A percentile compares a stretch with the other conserved stretches of the same genome.
Conservation (phyloP, 2,329 filamentous ascomycete genomes). For the Aspergillus sp. region DNA sequence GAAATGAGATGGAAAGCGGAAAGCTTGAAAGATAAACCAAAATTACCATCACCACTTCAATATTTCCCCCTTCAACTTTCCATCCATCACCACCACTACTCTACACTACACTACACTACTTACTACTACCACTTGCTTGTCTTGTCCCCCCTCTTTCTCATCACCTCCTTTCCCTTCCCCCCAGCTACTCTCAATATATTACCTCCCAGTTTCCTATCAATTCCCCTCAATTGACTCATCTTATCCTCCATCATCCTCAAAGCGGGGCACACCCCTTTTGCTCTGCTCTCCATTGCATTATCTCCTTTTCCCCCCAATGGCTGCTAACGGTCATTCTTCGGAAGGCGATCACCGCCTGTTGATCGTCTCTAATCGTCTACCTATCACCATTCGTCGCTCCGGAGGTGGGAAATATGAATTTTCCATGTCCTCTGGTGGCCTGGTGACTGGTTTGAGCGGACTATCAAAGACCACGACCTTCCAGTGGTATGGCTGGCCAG, state of each 20-base stretch:
- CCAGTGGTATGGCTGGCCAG: constrained; percentile 98
- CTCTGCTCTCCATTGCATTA: not conserved
- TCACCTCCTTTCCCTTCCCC: not conserved
- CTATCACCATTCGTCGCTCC: constrained; percentile 92
- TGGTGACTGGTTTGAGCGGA: constrained; percentile 93
- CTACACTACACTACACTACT: not conserved
- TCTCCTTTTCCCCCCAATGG: not conserved
- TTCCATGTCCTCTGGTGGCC: constrained; percentile 93
- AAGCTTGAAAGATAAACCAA: constrained; percentile 1
- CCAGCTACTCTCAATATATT: constrained; percentile 1
- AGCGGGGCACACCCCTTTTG: constrained; percentile 2
- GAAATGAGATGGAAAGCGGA: not conserved
- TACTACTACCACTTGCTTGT: no score
- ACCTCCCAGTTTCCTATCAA: not conserved
- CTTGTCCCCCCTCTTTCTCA: no score
- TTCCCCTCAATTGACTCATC: not conserved
- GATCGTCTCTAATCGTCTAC: constrained; percentile 89
- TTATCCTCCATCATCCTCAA: not conserved
- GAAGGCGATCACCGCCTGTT: constrained; percentile 57
- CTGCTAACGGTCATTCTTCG: constrained; percentile 61
- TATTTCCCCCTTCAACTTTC: no score
- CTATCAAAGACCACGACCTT: constrained; percentile 90
- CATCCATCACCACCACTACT: not conserved
- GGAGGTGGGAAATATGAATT: constrained; percentile 91
- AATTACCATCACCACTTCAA: not conserved